A percentile compares a stretch with the other conserved stretches of the same genome.
Evolutionary conservation across 495 filamentous ascomycete genomes (phyloP).

Genomic region (Trichodelitschia bisporula): DNA sequence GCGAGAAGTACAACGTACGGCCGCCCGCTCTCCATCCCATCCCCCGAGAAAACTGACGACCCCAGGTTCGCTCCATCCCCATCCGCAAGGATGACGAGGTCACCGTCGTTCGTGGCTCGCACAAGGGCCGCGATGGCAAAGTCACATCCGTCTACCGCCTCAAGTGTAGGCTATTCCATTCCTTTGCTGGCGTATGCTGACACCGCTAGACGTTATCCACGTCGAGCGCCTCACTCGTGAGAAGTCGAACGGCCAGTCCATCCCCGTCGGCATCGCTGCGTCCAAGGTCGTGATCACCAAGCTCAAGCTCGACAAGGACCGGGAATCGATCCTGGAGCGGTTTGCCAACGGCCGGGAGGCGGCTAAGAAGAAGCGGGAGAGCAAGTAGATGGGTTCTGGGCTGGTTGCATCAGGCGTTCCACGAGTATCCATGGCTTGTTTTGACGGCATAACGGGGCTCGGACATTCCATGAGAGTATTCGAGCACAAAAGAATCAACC

Average conservation of each 20-base stretch:
- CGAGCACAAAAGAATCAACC: not conserved
- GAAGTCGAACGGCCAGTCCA: constrained; percentile 79
- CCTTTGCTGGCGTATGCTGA: too few relatives aligned
- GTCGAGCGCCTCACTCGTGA: constrained; percentile 80
- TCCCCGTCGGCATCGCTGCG: constrained; percentile 70
- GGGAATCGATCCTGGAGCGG: constrained; percentile 79
- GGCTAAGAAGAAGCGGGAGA: constrained; percentile 19
- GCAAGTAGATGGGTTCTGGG: constrained; percentile 19
- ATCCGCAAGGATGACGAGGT: constrained; percentile 98
- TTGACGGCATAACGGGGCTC: not conserved
- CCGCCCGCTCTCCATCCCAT: constrained; percentile 1
- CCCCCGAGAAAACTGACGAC: constrained; percentile 1
- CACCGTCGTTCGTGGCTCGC: constrained; percentile 55
- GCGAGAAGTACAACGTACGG: constrained; percentile 81
- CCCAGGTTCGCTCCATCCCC: constrained; percentile 80
- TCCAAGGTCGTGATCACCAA: constrained; percentile 92
- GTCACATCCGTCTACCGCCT: constrained; percentile 91
- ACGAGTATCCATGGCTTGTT: constrained; percentile 2
- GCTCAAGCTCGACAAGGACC: constrained; percentile 95
- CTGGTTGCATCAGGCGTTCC: not conserved
- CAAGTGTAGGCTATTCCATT: too few relatives aligned
- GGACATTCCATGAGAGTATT: not conserved
- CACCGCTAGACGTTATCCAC: too few relatives aligned
- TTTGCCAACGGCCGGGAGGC: constrained; percentile 48
- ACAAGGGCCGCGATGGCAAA: constrained; percentile 94